A percentile compares a stretch with the other conserved stretches of the same genome.
These are phyloP conservation scores for Boletus vinaceobasis DNA, from an alignment of 768 basidiomycete genomes.

Conservation along the genomic window DNA sequence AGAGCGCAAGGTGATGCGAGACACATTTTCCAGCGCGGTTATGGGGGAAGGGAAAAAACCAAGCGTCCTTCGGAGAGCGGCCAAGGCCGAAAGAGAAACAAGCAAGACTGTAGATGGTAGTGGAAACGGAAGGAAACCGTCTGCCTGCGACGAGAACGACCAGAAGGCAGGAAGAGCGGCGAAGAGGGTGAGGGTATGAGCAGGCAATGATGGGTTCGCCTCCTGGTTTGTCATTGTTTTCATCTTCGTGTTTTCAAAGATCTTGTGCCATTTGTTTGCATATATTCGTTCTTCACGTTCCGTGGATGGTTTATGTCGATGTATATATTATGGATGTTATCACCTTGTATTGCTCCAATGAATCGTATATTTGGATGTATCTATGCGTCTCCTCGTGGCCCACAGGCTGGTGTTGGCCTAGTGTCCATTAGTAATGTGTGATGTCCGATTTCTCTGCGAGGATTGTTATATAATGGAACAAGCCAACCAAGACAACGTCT, in stretches of 20 bases:
- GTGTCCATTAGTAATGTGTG: neutral
- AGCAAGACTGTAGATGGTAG: neutral
- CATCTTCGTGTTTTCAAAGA: slow-evolving; percentile 8
- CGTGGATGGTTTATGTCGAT: neutral
- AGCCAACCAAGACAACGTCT: too few species aligned
- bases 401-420: neutral
- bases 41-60: slow-evolving; percentile 18
- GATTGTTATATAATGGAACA: too few species aligned
- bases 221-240: neutral
- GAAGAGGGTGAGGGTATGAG: slow-evolving; percentile 18
- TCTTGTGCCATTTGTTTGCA: neutral
- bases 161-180: slow-evolving; percentile 41
- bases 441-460: neutral
- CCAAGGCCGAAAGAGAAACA: neutral
- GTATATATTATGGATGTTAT: neutral
- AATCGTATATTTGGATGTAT: neutral
- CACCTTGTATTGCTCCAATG: neutral
- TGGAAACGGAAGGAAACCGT: slow-evolving; percentile 29
- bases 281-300: slow-evolving; percentile 15
- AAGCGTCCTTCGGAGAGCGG: slow-evolving; percentile 23
- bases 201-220: neutral
- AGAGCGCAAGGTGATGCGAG: slow-evolving; percentile 21
- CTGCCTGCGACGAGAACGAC: slow-evolving; percentile 79
- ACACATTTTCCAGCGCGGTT: slow-evolving; percentile 5
- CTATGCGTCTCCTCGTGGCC: neutral